phyloP scores from a whole-genome alignment of 176 grass and related monocot genomes.

The Zoysia japonica region DNA sequence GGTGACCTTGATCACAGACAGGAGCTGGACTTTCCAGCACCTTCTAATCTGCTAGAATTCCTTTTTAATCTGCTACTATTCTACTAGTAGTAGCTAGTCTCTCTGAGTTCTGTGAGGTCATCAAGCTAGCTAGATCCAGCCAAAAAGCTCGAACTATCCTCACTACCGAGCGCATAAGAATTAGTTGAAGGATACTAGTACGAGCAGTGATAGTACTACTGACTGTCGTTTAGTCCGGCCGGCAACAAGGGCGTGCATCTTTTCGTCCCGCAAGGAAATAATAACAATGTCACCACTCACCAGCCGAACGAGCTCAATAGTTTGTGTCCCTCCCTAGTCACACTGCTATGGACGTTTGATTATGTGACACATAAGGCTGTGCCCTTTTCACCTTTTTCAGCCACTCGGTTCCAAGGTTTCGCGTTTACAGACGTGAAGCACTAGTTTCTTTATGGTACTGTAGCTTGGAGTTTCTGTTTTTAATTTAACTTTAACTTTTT shows the following conservation, averaged over 20 bases:
- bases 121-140: background rate
- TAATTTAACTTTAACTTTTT: too few relatives aligned
- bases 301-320: too few relatives aligned
- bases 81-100: background rate
- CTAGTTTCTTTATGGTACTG: too few relatives aligned
- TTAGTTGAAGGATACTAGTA: background rate
- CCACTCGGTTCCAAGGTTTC: constrained; percentile 27
- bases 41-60: background rate
- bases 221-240: background rate
- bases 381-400: background rate
- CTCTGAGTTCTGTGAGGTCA: background rate
- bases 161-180: background rate
- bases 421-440: constrained; percentile 16
- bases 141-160: background rate
- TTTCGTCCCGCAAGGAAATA: background rate
- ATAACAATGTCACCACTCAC: too few relatives aligned
- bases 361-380: background rate
- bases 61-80: too few relatives aligned
- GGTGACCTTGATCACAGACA: background rate
- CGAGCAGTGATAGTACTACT: background rate
- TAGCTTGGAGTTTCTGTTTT: too few relatives aligned
- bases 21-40: background rate
- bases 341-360: too few relatives aligned
- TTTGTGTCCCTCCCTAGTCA: too few relatives aligned
- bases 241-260: background rate